Evolutionary conservation across 306 rosid species (phyloP).

Genomic region (Cyamopsis tetragonoloba): DNA sequence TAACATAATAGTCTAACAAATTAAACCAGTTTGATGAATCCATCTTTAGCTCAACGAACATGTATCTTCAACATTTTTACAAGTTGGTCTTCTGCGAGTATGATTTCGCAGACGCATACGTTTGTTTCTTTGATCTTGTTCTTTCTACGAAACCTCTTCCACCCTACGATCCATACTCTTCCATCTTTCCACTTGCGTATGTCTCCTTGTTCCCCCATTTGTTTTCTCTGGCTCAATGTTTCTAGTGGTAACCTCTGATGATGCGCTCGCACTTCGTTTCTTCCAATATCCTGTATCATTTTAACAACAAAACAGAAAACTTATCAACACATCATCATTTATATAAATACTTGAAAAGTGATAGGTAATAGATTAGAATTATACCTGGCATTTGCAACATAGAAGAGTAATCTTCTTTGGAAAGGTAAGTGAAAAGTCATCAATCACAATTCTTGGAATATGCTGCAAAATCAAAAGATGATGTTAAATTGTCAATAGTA

Average conservation of each 20-base stretch:
- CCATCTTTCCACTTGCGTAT: slow-evolving; percentile 8
- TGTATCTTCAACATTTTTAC: background rate
- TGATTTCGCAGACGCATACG: slow-evolving; percentile 27
- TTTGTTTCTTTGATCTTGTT: slow-evolving; percentile 5
- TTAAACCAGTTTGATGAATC: no score
- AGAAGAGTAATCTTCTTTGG: no score
- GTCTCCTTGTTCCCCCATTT: background rate
- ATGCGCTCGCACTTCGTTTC: background rate
- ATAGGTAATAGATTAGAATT: background rate
- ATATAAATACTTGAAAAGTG: background rate
- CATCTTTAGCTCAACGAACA: no score
- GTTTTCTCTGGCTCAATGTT: background rate
- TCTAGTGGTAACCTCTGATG: background rate
- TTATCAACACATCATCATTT: background rate
- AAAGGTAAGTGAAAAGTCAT: background rate
- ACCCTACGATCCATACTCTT: background rate
- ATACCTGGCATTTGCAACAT: slow-evolving; percentile 30
- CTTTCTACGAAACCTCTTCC: background rate
- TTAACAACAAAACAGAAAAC: background rate
- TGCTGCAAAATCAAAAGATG: slow-evolving; percentile 15
- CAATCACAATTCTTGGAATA: background rate
- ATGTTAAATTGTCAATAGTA: slow-evolving; percentile 1
- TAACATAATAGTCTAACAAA: no score
- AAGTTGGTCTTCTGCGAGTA: background rate
- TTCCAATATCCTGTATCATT: slow-evolving; percentile 12